Conservation (phyloP, 306 rosid genomes). For the Fragaria vesca region DNA sequence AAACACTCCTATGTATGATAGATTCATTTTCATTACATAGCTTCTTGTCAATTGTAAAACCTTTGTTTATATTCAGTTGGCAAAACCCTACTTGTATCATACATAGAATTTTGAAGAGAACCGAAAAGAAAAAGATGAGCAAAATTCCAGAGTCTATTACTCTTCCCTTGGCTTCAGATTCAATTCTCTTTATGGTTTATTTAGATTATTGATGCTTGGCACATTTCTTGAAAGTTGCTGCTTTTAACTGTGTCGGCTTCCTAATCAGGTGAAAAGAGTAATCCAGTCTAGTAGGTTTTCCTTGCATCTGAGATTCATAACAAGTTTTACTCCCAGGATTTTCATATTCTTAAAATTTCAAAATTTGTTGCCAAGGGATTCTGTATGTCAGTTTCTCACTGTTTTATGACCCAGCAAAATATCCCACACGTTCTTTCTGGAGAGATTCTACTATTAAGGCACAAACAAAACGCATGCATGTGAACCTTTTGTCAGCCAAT, state of each 20-base stretch:
- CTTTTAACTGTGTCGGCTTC: not conserved
- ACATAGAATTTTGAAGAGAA: conserved; percentile 37
- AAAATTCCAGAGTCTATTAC: not conserved
- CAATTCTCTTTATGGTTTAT: not conserved
- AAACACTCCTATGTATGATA: conserved; percentile 27
- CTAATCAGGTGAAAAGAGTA: not conserved
- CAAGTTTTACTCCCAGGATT: not conserved
- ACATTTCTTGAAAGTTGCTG: not conserved
- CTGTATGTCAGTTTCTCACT: not conserved
- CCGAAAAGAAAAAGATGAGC: not conserved
- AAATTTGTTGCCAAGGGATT: not conserved
- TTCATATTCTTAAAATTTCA: not conserved
- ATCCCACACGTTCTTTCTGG: not conserved
- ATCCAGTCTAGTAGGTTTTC: not conserved
- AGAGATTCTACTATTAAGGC: conserved; percentile 10
- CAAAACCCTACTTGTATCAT: conserved; percentile 14
- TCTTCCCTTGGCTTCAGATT: conserved; percentile 3
- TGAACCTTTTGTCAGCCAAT: conserved; percentile 44
- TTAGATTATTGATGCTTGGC: not conserved
- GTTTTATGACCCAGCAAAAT: not conserved
- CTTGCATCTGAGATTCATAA: not conserved
- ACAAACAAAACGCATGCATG: conserved; percentile 38
- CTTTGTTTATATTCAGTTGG: conserved; percentile 36
- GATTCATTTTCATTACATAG: conserved; percentile 31
- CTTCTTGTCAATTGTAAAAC: conserved; percentile 40